A percentile compares a stretch with the other conserved stretches of the same genome.
These are phyloP conservation scores for Austroboletus novae-zelandiae DNA, from an alignment of 1,284 basidiomycete species.

Conservation along the genomic window DNA sequence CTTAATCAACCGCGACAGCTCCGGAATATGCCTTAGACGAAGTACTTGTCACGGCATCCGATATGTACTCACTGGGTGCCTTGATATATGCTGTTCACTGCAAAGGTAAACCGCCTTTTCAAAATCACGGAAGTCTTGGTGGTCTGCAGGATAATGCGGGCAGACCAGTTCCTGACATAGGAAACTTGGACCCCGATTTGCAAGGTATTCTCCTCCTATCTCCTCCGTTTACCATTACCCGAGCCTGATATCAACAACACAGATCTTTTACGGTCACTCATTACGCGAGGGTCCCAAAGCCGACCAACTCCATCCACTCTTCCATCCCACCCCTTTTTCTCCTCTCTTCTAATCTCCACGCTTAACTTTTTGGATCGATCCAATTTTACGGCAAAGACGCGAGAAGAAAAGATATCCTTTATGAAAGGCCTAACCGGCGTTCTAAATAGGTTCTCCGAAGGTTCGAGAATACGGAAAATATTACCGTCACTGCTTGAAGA, in stretches of 20 bases:
- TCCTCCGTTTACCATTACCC: not conserved
- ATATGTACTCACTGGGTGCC: conserved; percentile 94
- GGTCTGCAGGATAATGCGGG: conserved; percentile 81
- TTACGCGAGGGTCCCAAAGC: conserved; percentile 74
- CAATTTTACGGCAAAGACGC: conserved; percentile 90
- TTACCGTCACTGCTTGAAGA: conserved; percentile 94
- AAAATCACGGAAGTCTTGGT: conserved; percentile 81
- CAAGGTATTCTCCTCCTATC: conserved; percentile 46
- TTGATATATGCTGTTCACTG: conserved; percentile 89
- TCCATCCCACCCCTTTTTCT: conserved; percentile 88
- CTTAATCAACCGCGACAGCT: conserved; percentile 47
- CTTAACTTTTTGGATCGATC: conserved; percentile 96
- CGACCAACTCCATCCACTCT: conserved; percentile 79
- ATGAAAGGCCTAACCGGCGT: conserved; percentile 88
- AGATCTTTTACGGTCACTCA: conserved; percentile 72
- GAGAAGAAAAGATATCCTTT: conserved; percentile 96
- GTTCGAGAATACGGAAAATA: conserved; percentile 86
- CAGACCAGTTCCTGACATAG: conserved; percentile 55
- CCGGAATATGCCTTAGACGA: conserved; percentile 96
- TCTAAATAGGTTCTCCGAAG: conserved; percentile 84
- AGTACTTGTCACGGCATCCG: conserved; percentile 79
- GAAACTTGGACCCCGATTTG: conserved; percentile 63
- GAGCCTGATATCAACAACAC: conserved; percentile 9
- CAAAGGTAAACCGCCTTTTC: conserved; percentile 85
- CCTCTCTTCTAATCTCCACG: conserved; percentile 94